phyloP scores from a whole-genome alignment of 2,329 filamentous ascomycete genomes.

The Xylariaceae sp. region DNA sequence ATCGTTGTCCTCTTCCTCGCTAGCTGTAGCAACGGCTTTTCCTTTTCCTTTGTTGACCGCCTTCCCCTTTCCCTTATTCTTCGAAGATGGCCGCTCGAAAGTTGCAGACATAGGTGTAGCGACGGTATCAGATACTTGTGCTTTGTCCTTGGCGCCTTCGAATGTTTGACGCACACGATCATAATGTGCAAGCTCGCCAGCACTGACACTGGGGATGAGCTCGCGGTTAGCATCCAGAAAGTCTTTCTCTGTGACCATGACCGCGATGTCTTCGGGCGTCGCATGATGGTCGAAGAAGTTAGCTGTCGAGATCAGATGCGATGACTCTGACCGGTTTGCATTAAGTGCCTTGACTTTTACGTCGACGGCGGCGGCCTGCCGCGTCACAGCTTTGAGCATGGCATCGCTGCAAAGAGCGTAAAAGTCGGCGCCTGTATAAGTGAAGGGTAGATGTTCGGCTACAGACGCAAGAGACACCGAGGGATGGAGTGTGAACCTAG shows the following conservation, averaged over 20 bases:
- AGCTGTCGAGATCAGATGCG: slow-evolving; percentile 68
- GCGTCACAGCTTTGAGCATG: slow-evolving; percentile 97
- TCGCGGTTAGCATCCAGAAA: slow-evolving; percentile 79
- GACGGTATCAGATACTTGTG: slow-evolving; percentile 21
- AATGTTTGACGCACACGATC: slow-evolving; percentile 79
- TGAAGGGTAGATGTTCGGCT: slow-evolving; percentile 78
- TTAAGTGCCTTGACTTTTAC: slow-evolving; percentile 73
- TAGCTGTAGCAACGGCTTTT: slow-evolving; percentile 31
- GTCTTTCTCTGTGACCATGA: slow-evolving; percentile 85
- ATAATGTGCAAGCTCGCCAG: slow-evolving; percentile 88
- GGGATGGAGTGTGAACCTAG: slow-evolving; percentile 78
- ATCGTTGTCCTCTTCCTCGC: slow-evolving; percentile 32
- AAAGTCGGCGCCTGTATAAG: slow-evolving; percentile 95
- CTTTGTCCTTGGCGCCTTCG: slow-evolving; percentile 58
- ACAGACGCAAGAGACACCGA: slow-evolving; percentile 71
- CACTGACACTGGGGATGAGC: slow-evolving; percentile 88
- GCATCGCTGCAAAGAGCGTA: slow-evolving; percentile 97
- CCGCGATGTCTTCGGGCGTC: slow-evolving; percentile 74
- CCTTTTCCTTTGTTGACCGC: slow-evolving; percentile 37
- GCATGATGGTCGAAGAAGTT: slow-evolving; percentile 96
- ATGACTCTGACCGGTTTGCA: slow-evolving; percentile 34
- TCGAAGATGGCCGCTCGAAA: slow-evolving; percentile 9
- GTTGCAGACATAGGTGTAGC: slow-evolving; percentile 13
- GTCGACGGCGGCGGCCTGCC: slow-evolving; percentile 80
- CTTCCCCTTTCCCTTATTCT: slow-evolving; percentile 33